Conservation (phyloP, 257 asterid genomes). For the Knoxia roxburghii region DNA sequence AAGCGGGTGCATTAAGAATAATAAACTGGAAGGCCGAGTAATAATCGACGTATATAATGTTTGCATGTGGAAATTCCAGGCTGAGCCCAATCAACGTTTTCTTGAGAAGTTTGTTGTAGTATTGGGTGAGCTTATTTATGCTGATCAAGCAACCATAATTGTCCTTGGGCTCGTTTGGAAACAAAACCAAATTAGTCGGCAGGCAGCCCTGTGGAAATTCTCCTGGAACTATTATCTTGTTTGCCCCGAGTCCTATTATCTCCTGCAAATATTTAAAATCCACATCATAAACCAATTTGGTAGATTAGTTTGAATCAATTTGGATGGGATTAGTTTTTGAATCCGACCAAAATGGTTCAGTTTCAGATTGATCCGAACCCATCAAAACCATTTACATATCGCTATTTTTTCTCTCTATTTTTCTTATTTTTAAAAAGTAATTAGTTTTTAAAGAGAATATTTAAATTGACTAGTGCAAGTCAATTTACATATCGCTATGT, state of each 20-base stretch:
- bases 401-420: too few species aligned
- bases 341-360: too few species aligned
- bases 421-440: too few species aligned
- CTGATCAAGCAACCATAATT: background rate
- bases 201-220: slow-evolving; percentile 15
- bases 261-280: too few species aligned
- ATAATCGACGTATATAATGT: slow-evolving; percentile 5
- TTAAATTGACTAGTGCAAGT: too few species aligned
- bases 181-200: background rate
- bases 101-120: background rate
- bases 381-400: too few species aligned
- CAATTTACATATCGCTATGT: too few species aligned
- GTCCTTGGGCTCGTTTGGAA: slow-evolving; percentile 1
- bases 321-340: too few species aligned
- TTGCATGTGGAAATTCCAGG: background rate
- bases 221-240: slow-evolving; percentile 10
- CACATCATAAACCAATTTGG: too few species aligned
- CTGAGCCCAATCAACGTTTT: background rate
- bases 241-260: slow-evolving; percentile 6
- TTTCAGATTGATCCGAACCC: too few species aligned
- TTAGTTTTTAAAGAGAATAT: too few species aligned
- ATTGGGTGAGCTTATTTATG: background rate
- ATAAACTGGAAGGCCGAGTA: background rate
- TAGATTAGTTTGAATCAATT: too few species aligned
- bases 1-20: slow-evolving; percentile 7